These are phyloP conservation scores for Sphagnum tenellum DNA, from an alignment of 225 moss, liverwort and hornwort species.

Conservation along the genomic window DNA sequence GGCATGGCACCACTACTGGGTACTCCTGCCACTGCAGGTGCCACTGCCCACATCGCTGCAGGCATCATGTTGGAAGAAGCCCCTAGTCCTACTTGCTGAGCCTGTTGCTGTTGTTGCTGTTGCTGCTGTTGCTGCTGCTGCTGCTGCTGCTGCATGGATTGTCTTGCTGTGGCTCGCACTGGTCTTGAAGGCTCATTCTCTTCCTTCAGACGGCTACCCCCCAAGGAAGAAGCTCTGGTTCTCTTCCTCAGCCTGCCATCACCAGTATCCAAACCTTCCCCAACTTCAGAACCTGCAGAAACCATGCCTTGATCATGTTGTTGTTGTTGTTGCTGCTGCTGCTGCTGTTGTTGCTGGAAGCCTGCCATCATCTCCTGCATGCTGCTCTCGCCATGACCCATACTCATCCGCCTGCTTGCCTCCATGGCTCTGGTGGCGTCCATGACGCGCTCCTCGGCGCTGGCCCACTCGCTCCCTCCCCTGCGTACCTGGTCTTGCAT, in stretches of 20 bases:
- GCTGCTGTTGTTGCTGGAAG: slow-evolving; percentile 28
- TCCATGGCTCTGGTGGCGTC: slow-evolving; percentile 80
- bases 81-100: slow-evolving; percentile 11
- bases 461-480: slow-evolving; percentile 55
- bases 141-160: slow-evolving; percentile 60
- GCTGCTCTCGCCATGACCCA: slow-evolving; percentile 59
- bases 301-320: slow-evolving; percentile 76
- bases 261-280: slow-evolving; percentile 56
- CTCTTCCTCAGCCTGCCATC: slow-evolving; percentile 81
- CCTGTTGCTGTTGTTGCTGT: slow-evolving; percentile 9
- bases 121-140: slow-evolving; percentile 29
- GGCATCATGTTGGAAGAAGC: slow-evolving; percentile 67
- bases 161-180: slow-evolving; percentile 65
- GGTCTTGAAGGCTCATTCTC: slow-evolving; percentile 83
- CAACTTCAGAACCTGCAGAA: slow-evolving; percentile 49
- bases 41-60: slow-evolving; percentile 93
- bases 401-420: slow-evolving; percentile 64
- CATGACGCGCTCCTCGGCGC: slow-evolving; percentile 65
- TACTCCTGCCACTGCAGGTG: slow-evolving; percentile 83
- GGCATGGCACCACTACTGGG: slow-evolving; percentile 89
- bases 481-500: slow-evolving; percentile 63
- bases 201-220: slow-evolving; percentile 69
- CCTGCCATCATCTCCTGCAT: slow-evolving; percentile 91
- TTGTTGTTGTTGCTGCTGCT: too few relatives aligned
- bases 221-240: slow-evolving; percentile 13